Evolutionary conservation across 768 basidiomycete genomes (phyloP), one percentile per base, ranked within the genome.

Genomic region (Paxillus rubicundulus): DNA sequence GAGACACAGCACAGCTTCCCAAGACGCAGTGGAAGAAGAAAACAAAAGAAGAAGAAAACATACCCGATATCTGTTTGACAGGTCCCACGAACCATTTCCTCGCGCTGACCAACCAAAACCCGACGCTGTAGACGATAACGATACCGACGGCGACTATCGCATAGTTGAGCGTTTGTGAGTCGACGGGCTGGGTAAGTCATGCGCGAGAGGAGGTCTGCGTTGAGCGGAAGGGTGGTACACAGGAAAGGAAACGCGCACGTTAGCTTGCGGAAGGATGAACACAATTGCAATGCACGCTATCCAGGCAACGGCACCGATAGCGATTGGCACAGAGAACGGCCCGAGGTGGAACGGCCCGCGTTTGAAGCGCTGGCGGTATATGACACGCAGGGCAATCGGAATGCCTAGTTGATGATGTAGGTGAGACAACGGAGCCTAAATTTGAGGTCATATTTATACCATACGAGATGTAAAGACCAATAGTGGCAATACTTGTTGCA

Each of bases 381-480:
- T 63, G 18, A 89, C 78, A 1, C 86, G 80, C 9, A 89, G 74
- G 0, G 79, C 78, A 54, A 90, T 88, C 0, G 88, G 89, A 17
- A 89, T 82, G 14, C 74, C 84, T 82, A 55, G 24, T 28, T 20
- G 21, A 12, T 10, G 32, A 43, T 13, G 13, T 33, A 33, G 10
- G 13, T 12, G 10, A 33, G 32, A 33, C 5, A 30, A 33, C 13
- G 32, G 13, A 13, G 10, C 2, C 10, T 33, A 33, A 13, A 33
- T 12, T 33, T 33, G 32, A 33, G 32, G 10, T 1, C 10, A 33
- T 12, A 10, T 33, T 12, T 72, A 27, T 52, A 79, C 84, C 85
- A 61, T 89, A 92, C 0, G 84, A 87, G 30, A 86, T 85, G 61
- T 89, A 89, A 10, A 89, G 70, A 0, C 87, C 88, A 50, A 89